Evolutionary conservation across 352 stramenopile species (phyloP).

Genomic region (Phytophthora meadii): DNA sequence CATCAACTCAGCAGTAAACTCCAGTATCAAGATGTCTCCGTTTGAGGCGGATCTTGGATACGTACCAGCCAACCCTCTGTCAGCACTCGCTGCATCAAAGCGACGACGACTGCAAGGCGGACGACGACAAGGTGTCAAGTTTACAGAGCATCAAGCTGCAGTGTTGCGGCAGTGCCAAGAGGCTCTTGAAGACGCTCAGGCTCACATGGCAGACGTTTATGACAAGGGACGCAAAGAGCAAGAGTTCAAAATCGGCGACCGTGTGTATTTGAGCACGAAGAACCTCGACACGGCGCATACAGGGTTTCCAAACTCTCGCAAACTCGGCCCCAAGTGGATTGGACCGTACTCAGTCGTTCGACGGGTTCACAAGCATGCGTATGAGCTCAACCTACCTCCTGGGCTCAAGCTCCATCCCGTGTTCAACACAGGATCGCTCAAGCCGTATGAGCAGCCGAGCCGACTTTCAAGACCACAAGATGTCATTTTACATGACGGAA

Average conservation of each 20-base stretch:
- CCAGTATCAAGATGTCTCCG: not conserved
- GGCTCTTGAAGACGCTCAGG: not conserved
- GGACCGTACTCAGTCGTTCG: slow-evolving; percentile 5
- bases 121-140: too few relatives aligned
- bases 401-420: slow-evolving; percentile 2
- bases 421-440: slow-evolving; percentile 6
- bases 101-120: too few relatives aligned
- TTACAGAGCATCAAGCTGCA: too few relatives aligned
- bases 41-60: not conserved
- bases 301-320: slow-evolving; percentile 3
- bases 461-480: not conserved
- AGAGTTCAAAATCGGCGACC: slow-evolving; percentile 6
- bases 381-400: slow-evolving; percentile 1
- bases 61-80: not conserved
- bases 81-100: too few relatives aligned
- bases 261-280: not conserved
- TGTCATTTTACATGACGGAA: slow-evolving; percentile 1
- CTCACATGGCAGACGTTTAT: slow-evolving; percentile 10
- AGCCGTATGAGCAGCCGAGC: not conserved
- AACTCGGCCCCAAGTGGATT: slow-evolving; percentile 2
- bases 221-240: slow-evolving; percentile 4
- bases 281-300: slow-evolving; percentile 3
- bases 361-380: not conserved
- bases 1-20: not conserved
- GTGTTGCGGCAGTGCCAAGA: too few relatives aligned